A percentile compares a stretch with the other conserved stretches of the same genome.
These are phyloP conservation scores for Rhodotorula babjevae DNA, from an alignment of 768 basidiomycete genomes.

Conservation along the genomic window DNA sequence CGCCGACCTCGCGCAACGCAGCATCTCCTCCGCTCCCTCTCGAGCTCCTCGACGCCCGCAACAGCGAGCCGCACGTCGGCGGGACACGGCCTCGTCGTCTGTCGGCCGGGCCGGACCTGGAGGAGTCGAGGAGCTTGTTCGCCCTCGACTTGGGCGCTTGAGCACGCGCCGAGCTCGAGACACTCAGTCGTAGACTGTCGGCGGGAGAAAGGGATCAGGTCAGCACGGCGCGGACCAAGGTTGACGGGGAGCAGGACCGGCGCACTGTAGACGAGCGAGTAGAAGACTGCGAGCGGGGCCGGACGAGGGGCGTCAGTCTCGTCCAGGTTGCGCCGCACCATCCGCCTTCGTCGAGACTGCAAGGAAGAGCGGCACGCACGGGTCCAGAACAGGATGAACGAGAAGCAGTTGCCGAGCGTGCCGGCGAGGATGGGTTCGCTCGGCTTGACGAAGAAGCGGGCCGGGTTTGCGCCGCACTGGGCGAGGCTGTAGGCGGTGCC, in stretches of 20 bases:
- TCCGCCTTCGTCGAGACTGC: background rate
- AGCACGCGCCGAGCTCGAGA: too few species aligned
- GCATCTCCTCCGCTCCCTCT: too few species aligned
- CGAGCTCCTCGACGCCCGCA: too few species aligned
- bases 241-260: too few species aligned
- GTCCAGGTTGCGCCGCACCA: fast-evolving
- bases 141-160: background rate
- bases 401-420: constrained; percentile 15
- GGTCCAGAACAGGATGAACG: constrained; percentile 30
- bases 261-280: constrained; percentile 23
- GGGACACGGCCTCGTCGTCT: too few species aligned
- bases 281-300: constrained; percentile 9
- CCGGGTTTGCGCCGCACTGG: constrained; percentile 1
- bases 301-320: background rate
- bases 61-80: too few species aligned
- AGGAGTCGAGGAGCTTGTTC: too few species aligned
- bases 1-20: too few species aligned
- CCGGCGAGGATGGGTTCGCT: constrained; percentile 14
- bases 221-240: background rate
- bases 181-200: constrained; percentile 10
- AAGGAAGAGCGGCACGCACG: constrained; percentile 3
- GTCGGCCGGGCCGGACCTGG: too few species aligned
- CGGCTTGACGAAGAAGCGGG: constrained; percentile 12
- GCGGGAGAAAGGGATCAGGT: too few species aligned
- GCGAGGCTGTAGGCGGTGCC: constrained; percentile 8